These are phyloP conservation scores for Rhodotorula sp. DNA, from an alignment of 1,284 basidiomycete genomes.

Conservation along the genomic window DNA sequence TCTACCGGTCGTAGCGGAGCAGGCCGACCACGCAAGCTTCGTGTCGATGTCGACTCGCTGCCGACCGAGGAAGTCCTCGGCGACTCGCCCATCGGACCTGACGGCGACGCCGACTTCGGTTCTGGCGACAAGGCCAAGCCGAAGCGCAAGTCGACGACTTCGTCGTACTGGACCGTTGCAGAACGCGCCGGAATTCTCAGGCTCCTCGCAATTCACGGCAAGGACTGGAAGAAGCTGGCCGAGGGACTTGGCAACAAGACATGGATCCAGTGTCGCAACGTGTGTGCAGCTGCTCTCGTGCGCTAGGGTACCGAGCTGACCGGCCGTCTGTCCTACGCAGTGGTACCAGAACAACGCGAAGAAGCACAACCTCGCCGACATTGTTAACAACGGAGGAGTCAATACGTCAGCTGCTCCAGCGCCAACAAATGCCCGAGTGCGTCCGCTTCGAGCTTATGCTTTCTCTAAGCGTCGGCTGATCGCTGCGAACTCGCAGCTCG, in stretches of 20 bases:
- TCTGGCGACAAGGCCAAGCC: slow-evolving; percentile 16
- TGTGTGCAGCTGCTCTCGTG: slow-evolving; percentile 7
- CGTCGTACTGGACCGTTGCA: slow-evolving; percentile 57
- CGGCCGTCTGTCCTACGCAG: background rate
- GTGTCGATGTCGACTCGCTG: slow-evolving; percentile 17
- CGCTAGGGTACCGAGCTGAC: background rate
- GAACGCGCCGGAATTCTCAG: slow-evolving; percentile 61
- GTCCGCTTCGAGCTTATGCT: background rate
- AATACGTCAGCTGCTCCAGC: background rate
- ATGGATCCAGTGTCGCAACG: slow-evolving; percentile 62
- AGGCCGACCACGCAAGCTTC: slow-evolving; percentile 17
- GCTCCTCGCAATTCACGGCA: slow-evolving; percentile 66
- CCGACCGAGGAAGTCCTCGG: background rate
- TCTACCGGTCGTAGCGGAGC: slow-evolving; percentile 2
- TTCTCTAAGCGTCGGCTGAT: background rate
- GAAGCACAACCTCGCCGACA: slow-evolving; percentile 19
- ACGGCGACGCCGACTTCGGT: background rate
- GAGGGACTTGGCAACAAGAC: slow-evolving; percentile 75
- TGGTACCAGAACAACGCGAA: slow-evolving; percentile 36
- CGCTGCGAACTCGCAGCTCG: background rate
- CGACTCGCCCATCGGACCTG: slow-evolving; percentile 1
- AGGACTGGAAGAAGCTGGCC: slow-evolving; percentile 72
- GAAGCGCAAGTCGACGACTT: slow-evolving; percentile 44
- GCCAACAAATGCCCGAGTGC: background rate
- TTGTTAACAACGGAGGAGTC: background rate